These are phyloP conservation scores for Hypoxylon sp. DNA, from an alignment of 2,329 filamentous ascomycete genomes.

Conservation along the genomic window DNA sequence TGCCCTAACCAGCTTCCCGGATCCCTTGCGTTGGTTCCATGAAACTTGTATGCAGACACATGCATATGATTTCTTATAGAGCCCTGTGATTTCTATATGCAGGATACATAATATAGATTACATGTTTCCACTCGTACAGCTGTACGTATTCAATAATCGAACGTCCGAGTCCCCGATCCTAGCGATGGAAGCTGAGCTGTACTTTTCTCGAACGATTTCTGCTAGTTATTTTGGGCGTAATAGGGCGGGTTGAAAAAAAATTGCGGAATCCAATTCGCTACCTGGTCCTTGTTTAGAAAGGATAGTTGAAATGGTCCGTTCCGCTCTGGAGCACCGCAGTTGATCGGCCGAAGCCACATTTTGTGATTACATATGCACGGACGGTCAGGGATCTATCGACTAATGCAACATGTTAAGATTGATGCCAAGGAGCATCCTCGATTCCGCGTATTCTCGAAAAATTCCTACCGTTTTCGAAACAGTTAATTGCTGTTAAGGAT, in stretches of 20 bases:
- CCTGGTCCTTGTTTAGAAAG: conserved; percentile 27
- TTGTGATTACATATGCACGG: conserved; percentile 35
- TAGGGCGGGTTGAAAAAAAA: conserved; percentile 5
- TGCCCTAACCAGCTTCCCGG: conserved; percentile 44
- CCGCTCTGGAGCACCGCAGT: conserved; percentile 25
- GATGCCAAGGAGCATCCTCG: conserved; percentile 26
- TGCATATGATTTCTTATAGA: conserved; percentile 36
- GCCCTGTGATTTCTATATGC: conserved; percentile 29
- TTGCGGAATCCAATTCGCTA: conserved; percentile 29
- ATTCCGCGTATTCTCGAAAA: conserved; percentile 29
- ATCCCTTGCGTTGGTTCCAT: conserved; percentile 40
- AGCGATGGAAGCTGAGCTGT: conserved; percentile 6
- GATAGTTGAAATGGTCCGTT: conserved; percentile 42
- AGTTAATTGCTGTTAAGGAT: conserved; percentile 10
- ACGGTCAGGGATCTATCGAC: conserved; percentile 26
- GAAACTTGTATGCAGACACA: conserved; percentile 34
- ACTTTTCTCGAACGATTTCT: conserved; percentile 26
- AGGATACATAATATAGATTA: conserved; percentile 10
- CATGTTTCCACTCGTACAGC: conserved; percentile 9
- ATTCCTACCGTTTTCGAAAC: conserved; percentile 11
- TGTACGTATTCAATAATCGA: conserved; percentile 16
- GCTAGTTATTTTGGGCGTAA: conserved; percentile 6
- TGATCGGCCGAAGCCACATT: conserved; percentile 41
- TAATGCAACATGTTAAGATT: conserved; percentile 28
- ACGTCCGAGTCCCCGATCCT: conserved; percentile 15